phyloP scores from a whole-genome alignment of 1,284 basidiomycete genomes.

The Leccinum angustisporum region DNA sequence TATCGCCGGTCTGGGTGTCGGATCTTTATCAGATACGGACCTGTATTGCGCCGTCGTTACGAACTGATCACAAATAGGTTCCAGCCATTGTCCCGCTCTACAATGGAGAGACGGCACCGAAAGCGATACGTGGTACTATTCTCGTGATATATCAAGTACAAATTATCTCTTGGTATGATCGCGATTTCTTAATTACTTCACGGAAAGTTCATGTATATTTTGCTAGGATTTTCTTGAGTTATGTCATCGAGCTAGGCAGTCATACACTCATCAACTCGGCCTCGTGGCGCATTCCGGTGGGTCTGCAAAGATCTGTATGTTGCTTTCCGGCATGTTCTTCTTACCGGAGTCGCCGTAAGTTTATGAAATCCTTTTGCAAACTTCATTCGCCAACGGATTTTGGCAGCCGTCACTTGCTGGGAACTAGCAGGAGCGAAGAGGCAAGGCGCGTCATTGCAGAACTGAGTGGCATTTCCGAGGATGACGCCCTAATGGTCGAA shows the following conservation, averaged over 20 bases:
- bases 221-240: slow-evolving; percentile 44
- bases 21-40: slow-evolving; percentile 63
- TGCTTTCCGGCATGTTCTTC: slow-evolving; percentile 67
- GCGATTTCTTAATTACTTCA: background rate
- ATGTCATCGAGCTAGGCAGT: slow-evolving; percentile 37
- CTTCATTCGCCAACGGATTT: background rate
- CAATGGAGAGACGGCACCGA: slow-evolving; percentile 79
- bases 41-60: background rate
- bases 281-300: slow-evolving; percentile 72
- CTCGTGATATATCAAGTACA: slow-evolving; percentile 77
- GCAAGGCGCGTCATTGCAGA: slow-evolving; percentile 64
- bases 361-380: background rate
- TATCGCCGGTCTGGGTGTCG: slow-evolving; percentile 75
- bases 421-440: slow-evolving; percentile 49
- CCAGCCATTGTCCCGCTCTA: slow-evolving; percentile 77
- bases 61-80: background rate
- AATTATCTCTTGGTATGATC: slow-evolving; percentile 62
- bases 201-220: background rate
- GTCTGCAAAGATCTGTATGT: slow-evolving; percentile 34
- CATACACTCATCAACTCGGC: slow-evolving; percentile 59
- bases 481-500: slow-evolving; percentile 19
- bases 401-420: slow-evolving; percentile 59
- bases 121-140: slow-evolving; percentile 70
- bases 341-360: slow-evolving; percentile 78
- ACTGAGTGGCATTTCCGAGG: slow-evolving; percentile 60